Evolutionary conservation across 1,139 yeast genomes (phyloP).

Genomic region (Hyphopichia fennica): DNA sequence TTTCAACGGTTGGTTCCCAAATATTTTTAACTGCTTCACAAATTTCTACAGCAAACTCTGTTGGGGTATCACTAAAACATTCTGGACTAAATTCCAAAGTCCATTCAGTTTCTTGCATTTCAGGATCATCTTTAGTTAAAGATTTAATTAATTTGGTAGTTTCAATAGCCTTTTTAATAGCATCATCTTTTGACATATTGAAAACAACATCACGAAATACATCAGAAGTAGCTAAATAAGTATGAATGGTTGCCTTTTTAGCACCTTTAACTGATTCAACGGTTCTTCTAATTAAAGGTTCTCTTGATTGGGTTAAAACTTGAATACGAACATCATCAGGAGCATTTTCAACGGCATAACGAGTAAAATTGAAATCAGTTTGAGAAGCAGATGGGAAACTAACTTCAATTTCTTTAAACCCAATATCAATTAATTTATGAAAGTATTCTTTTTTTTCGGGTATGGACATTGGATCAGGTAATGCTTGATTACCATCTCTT

Average conservation of each 20-base stretch:
- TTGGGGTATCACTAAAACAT: conserved; percentile 46
- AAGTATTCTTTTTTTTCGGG: conserved; percentile 46
- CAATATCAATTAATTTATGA: conserved; percentile 44
- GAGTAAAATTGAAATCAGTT: conserved; percentile 50
- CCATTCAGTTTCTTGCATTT: conserved; percentile 44
- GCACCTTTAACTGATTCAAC: conserved; percentile 50
- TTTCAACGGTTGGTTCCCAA: conserved; percentile 46
- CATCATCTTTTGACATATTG: conserved; percentile 42
- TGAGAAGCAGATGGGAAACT: conserved; percentile 52
- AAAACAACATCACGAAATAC: conserved; percentile 48
- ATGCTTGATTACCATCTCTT: conserved; percentile 51
- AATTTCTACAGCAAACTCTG: conserved; percentile 43
- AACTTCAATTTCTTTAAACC: conserved; percentile 51
- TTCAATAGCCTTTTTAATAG: conserved; percentile 41
- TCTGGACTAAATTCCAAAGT: conserved; percentile 48
- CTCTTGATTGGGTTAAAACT: conserved; percentile 49
- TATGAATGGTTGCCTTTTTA: conserved; percentile 47
- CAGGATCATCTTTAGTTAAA: conserved; percentile 44
- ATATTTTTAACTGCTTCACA: conserved; percentile 48
- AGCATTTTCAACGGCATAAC: conserved; percentile 47
- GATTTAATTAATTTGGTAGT: conserved; percentile 41
- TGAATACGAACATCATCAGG: conserved; percentile 49
- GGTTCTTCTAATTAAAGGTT: conserved; percentile 44
- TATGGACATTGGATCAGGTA: conserved; percentile 52
- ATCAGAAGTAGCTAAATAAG: conserved; percentile 49